Conservation (phyloP, 805 yeast genomes). For the Brettanomyces naardenensis region DNA sequence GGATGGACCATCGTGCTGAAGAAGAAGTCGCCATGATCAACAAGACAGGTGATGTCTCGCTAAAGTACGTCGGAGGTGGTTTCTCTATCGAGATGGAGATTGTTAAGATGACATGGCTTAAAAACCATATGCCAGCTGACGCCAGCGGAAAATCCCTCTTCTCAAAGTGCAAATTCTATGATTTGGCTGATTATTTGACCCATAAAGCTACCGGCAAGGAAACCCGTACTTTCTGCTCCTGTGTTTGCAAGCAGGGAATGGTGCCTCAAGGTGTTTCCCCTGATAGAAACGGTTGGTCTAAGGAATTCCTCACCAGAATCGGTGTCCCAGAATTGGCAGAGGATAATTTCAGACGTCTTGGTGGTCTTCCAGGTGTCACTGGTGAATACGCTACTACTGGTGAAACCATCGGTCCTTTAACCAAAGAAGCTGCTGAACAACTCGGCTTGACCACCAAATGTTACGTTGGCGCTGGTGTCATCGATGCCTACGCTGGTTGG, state of each 20-base stretch:
- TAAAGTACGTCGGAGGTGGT: conserved; percentile 92
- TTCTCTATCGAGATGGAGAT: conserved; percentile 99
- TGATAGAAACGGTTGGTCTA: conserved; percentile 87
- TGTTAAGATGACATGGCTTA: conserved; percentile 95
- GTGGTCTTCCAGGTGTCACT: conserved; percentile 71
- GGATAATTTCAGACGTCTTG: conserved; percentile 69
- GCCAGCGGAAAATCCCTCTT: conserved; percentile 32
- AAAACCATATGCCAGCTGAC: conserved; percentile 65
- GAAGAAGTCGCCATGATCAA: conserved; percentile 76
- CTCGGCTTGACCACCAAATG: conserved; percentile 76
- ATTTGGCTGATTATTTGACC: conserved; percentile 85
- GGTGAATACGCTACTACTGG: conserved; percentile 84
- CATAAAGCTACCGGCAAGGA: conserved; percentile 85
- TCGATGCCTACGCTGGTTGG: conserved; percentile 99
- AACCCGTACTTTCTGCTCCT: conserved; percentile 81
- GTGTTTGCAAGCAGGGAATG: conserved; percentile 93
- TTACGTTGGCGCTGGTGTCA: conserved; percentile 90
- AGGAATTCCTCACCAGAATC: conserved; percentile 59
- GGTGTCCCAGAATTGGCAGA: conserved; percentile 72
- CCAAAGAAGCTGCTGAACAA: conserved; percentile 61
- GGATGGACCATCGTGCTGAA: conserved; percentile 98
- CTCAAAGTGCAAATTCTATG: conserved; percentile 69
- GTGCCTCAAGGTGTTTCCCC: conserved; percentile 87
- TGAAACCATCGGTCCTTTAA: conserved; percentile 72
- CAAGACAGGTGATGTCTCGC: conserved; percentile 66